These are phyloP conservation scores for Diaporthe eres DNA, from an alignment of 2,329 filamentous ascomycete genomes.

Conservation along the genomic window DNA sequence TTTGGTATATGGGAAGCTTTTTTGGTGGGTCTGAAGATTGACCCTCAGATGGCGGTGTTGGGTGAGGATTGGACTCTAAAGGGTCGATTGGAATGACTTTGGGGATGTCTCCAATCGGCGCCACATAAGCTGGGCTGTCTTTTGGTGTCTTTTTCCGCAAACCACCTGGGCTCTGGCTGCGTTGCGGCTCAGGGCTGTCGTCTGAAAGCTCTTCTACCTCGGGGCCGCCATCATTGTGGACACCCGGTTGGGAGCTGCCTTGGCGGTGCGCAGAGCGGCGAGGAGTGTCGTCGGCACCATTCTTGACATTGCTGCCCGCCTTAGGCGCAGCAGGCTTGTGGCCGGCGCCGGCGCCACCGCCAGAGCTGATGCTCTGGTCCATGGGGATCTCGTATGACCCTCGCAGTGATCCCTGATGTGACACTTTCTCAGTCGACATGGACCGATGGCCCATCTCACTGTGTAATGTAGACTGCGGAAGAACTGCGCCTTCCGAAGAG, in stretches of 20 bases:
- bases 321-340: constrained; percentile 35
- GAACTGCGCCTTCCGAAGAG: not conserved
- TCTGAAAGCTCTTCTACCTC: constrained; percentile 38
- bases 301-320: constrained; percentile 13
- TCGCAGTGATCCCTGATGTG: constrained; percentile 33
- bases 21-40: constrained; percentile 31
- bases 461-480: not conserved
- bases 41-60: constrained; percentile 28
- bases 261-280: constrained; percentile 3
- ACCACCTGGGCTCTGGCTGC: constrained; percentile 27
- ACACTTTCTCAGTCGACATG: constrained; percentile 31
- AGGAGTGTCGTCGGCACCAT: not conserved
- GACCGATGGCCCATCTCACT: not conserved
- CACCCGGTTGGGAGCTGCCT: not conserved
- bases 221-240: constrained; percentile 33
- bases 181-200: constrained; percentile 12
- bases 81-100: constrained; percentile 53
- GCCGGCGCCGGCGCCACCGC: constrained; percentile 18
- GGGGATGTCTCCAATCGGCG: constrained; percentile 55
- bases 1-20: constrained; percentile 49
- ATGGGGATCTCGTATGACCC: constrained; percentile 38
- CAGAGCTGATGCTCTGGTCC: constrained; percentile 19
- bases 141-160: constrained; percentile 40
- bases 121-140: constrained; percentile 54
- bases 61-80: constrained; percentile 44